Evolutionary conservation across 2,329 filamentous ascomycete genomes (phyloP).

Genomic region (Mariannaea elegans): DNA sequence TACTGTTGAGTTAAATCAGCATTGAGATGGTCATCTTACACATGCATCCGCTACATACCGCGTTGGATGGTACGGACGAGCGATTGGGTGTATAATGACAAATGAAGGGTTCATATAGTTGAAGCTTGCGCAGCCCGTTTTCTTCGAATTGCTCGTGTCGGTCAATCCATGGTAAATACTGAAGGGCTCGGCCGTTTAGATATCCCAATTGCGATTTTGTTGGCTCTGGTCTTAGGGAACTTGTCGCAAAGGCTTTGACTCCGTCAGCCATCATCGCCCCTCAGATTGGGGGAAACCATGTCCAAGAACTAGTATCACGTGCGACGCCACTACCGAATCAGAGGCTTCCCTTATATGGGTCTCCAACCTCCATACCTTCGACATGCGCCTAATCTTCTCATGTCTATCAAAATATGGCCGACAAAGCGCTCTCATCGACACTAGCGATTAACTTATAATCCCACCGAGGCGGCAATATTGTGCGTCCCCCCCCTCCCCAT

Average conservation of each 20-base stretch:
- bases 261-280: slow-evolving; percentile 41
- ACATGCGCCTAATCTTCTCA: slow-evolving; percentile 4
- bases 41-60: slow-evolving; percentile 19
- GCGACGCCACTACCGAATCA: slow-evolving; percentile 36
- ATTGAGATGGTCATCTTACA: slow-evolving; percentile 15
- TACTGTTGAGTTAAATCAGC: slow-evolving; percentile 25
- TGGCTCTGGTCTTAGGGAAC: slow-evolving; percentile 17
- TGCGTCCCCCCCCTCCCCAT: background rate
- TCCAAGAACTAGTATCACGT: slow-evolving; percentile 35
- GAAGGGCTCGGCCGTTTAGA: slow-evolving; percentile 21
- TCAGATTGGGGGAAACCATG: slow-evolving; percentile 38
- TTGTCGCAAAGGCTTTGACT: slow-evolving; percentile 34
- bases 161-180: slow-evolving; percentile 30
- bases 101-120: slow-evolving; percentile 19
- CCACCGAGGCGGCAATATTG: background rate
- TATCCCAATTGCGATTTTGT: slow-evolving; percentile 33
- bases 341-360: slow-evolving; percentile 28
- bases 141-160: slow-evolving; percentile 17
- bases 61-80: slow-evolving; percentile 26
- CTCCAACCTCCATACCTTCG: slow-evolving; percentile 22
- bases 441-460: background rate
- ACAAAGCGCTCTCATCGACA: background rate
- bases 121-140: slow-evolving; percentile 15
- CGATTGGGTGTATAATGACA: slow-evolving; percentile 10
- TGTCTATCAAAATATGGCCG: slow-evolving; percentile 5